These are phyloP conservation scores for Talaromyces sp. DNA, from an alignment of 2,329 filamentous ascomycete species.

Conservation along the genomic window DNA sequence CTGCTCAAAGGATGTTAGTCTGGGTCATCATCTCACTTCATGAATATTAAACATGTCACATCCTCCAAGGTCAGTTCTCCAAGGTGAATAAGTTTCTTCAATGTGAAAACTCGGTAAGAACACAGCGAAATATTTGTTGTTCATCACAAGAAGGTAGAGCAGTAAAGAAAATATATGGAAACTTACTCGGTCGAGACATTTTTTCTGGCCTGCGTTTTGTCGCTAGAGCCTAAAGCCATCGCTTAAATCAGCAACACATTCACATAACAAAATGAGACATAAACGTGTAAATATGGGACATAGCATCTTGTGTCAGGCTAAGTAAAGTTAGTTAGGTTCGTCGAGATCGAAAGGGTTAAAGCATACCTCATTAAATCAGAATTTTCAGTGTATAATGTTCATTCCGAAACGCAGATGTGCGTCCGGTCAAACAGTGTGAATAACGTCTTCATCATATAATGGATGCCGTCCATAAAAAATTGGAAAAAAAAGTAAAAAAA, in stretches of 20 bases:
- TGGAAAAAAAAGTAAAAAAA: constrained; percentile 11
- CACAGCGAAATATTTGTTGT: constrained; percentile 60
- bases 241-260: neutral
- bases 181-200: neutral
- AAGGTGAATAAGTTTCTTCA: constrained; percentile 60
- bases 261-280: neutral
- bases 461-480: constrained; percentile 28
- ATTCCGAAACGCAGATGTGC: constrained; percentile 47
- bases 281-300: constrained; percentile 18
- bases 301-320: constrained; percentile 40
- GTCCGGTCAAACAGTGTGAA: constrained; percentile 65
- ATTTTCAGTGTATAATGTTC: constrained; percentile 60
- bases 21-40: neutral
- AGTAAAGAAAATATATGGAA: neutral
- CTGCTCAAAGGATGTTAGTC: constrained; percentile 18
- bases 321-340: constrained; percentile 9
- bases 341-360: neutral
- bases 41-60: neutral
- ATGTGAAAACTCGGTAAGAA: constrained; percentile 56
- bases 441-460: constrained; percentile 60
- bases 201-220: neutral
- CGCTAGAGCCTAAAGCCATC: neutral
- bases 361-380: constrained; percentile 65
- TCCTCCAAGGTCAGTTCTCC: constrained; percentile 53
- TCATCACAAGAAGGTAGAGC: constrained; percentile 37